Conservation (phyloP, 179 eudicot genomes). For the Monotropa hypopitys region DNA sequence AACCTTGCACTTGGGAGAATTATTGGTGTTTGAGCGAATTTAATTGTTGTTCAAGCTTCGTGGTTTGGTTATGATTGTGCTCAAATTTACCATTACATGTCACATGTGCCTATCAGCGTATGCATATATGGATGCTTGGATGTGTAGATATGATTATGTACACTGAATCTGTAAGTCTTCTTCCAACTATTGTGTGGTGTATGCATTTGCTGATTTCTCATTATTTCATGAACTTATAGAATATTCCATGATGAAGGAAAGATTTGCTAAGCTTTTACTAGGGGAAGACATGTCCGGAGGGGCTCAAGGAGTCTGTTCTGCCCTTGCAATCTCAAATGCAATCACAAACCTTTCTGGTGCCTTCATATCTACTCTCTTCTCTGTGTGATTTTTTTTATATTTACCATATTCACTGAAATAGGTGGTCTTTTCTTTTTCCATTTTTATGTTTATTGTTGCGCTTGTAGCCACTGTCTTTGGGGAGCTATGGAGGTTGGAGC, state of each 20-base stretch:
- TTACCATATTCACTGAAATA: neutral
- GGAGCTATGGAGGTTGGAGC: conserved; percentile 9
- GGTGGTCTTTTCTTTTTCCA: neutral
- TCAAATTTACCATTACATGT: too few relatives aligned
- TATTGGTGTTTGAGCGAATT: neutral
- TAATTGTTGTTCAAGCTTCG: neutral
- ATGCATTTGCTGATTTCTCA: neutral
- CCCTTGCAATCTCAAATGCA: conserved; percentile 87
- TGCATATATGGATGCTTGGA: neutral
- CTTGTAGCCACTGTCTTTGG: conserved; percentile 3
- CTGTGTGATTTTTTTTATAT: neutral
- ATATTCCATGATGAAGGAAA: conserved; percentile 85
- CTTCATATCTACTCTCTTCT: neutral
- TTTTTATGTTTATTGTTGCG: neutral
- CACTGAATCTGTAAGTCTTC: neutral
- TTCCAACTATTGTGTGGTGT: neutral
- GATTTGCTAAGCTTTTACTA: conserved; percentile 84
- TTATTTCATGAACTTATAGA: conserved; percentile 25
- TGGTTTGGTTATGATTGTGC: neutral
- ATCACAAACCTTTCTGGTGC: conserved; percentile 87
- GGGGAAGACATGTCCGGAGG: conserved; percentile 99
- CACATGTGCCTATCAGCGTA: neutral
- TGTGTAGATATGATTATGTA: neutral
- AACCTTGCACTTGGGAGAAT: too few relatives aligned
- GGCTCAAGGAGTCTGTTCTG: conserved; percentile 89